Evolutionary conservation across 345 rosid genomes (phyloP), one percentile per base, ranked within the genome.

Genomic region (Rhodamnia rubescens): DNA sequence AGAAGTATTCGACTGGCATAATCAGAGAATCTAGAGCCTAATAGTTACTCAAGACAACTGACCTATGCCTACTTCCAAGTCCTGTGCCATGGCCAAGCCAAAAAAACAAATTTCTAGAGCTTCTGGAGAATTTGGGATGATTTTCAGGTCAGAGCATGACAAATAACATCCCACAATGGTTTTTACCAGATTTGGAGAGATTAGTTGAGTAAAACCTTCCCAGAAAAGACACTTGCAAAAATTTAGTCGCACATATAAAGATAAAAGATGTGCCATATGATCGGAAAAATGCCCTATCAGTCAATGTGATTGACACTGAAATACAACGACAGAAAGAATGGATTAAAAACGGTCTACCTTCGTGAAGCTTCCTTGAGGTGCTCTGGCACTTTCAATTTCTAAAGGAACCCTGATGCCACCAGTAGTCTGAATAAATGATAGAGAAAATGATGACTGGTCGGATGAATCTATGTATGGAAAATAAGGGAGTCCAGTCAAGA

Each of bases 361-460:
- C 14, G 95, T 94, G 87, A 95, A 95, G 86, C 96, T 92, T 88
- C 92, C 90, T 10, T 91, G 80, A 69, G 26, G 94, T 14, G 97
- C 91, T 84, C 84, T 81, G 29, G 14, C 50, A 21, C 80, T 84
- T 91, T 95, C 98, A 32, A 88, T 90, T n/a, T 91, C 86, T 7
- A n/a, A 80, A 36, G 95, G 94, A 89, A 90, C 88, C 86, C 96
- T 91, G 82, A 93, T 84, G 57, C 96, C 92, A 53, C 98, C 96
- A 36, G 53, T 89, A 53, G 93, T 91, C 95, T 95, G 87, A 49
- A 85, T 55, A 44, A 54, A 83, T 84, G 74, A 42, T 10, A 42
- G 10, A 83, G 32, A 40, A 47, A 53, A 26, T 74, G 80, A 69
- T 36, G 47, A 36, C 80, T 36, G 47, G 40, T 8, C 5, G 13